Base-by-base conservation (phyloP, 441 rosid genomes). In the Bocquillonia castaneifolia region DNA sequence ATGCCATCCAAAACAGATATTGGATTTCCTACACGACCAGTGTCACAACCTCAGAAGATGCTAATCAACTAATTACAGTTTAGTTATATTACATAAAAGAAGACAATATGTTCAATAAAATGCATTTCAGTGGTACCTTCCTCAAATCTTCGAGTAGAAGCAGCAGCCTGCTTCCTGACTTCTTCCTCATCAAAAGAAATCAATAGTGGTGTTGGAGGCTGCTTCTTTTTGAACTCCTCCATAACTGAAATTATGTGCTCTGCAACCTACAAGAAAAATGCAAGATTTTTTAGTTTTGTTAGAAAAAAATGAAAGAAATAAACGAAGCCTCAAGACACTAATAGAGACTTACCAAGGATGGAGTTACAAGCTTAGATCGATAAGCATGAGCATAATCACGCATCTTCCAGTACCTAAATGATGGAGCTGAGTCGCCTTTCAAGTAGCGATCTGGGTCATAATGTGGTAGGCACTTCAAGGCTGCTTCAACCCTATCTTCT, bases 341-440 rank as follows among this genome's bases (percentile, higher is more conserved):
- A 71, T 29, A 25, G 45, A 62, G 66, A 80, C 82, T 77, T 70
- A 91, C 96, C 85, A 68, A 70, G 50, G 84, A 79, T 58, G 97
- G 97, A 15, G 92, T 86, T 54, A 79, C 82, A 56, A 88, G 79
- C 78, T 84, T 85, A 34, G 92, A 83, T 66, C 87, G 86, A 81
- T 91, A 91, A 61, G 90, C 92, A 80, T 84, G 71, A 0, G 87
- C 97, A 73, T 80, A 92, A 79, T 92, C 97, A 50, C 96, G 94
- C 74, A 92, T 89, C 86, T 84, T 92, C 92, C 94, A 89, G 67
- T 89, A 89, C 66, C 86, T 82, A 53, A 89, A 92, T 25, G 89
- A 74, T 51, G 80, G 28, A 68, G 67, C 51, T 4, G 71, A 64
- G 65, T 80, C 84, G 9, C 56, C 69, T 22, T 69, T 80, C 68